A percentile compares a stretch with the other conserved stretches of the same genome.
Evolutionary conservation across 768 basidiomycete genomes (phyloP).

Genomic region (Pulveroboletus sp.): DNA sequence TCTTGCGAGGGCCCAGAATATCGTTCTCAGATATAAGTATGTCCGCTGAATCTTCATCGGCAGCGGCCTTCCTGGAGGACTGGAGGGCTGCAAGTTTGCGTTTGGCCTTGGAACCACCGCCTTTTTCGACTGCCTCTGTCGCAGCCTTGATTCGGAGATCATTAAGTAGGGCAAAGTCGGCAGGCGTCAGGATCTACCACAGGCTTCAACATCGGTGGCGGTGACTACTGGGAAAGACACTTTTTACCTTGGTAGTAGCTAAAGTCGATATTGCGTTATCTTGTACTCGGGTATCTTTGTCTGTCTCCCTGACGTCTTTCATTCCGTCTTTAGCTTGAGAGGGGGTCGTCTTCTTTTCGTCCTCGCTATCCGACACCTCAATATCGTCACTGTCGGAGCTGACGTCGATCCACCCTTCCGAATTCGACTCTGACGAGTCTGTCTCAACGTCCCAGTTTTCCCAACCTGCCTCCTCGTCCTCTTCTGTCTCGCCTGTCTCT

Average conservation of each 20-base stretch:
- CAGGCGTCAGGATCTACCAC: conserved; percentile 87
- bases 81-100: conserved; percentile 84
- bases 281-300: conserved; percentile 23
- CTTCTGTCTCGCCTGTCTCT: conserved; percentile 48
- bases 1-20: conserved; percentile 92
- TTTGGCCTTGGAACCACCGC: conserved; percentile 74
- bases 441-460: conserved; percentile 86
- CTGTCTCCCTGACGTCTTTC: background rate
- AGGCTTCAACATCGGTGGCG: background rate
- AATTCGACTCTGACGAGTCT: conserved; percentile 54
- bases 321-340: conserved; percentile 5
- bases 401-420: conserved; percentile 78
- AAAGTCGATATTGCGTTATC: conserved; percentile 53
- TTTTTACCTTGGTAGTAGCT: conserved; percentile 71
- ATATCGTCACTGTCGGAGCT: conserved; percentile 62
- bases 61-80: conserved; percentile 55
- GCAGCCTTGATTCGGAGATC: conserved; percentile 83
- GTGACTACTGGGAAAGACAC: background rate
- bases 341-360: conserved; percentile 40
- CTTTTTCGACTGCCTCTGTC: conserved; percentile 58
- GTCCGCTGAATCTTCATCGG: conserved; percentile 40
- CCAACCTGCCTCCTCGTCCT: conserved; percentile 72
- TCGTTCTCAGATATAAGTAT: conserved; percentile 82
- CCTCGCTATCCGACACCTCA: conserved; percentile 84
- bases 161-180: conserved; percentile 89